Evolutionary conservation across 108 stramenopile species (phyloP), one percentile per base, ranked within the genome.

Genomic region (Nitzschia sp.): DNA sequence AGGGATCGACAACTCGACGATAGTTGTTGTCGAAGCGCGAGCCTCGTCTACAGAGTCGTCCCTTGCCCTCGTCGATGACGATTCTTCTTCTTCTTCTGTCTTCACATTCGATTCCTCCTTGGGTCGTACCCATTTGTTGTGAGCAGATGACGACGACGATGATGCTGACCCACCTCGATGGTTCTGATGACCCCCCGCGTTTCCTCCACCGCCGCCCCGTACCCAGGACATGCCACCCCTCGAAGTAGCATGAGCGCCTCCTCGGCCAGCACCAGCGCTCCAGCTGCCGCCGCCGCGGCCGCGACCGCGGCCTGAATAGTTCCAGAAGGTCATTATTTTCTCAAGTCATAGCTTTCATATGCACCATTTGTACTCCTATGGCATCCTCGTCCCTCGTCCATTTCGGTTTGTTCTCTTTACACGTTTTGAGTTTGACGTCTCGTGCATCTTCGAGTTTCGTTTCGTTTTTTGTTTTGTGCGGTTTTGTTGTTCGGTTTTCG

Each of bases 281-380:
- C 56, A 11, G 41, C 57, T 22, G 29, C 38, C 38, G 41, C 35
- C 35, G 3, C 35, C 38, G 9, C 60, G 16, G 25, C 60, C 60
- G 5, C 29, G n/a, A 22, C 57, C 57, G 2, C 68, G 26, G 31
- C 68, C 68, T 11, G 68, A 69, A 47, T 69, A 69, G 22, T 56
- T 47, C 29, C 58, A 26, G 21, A 58, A 19, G 21, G 68, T 57
- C 56, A 57, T 57, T 17, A n/a, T 53, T n/a, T n/a, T n/a, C n/a
- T n/a, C n/a, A n/a, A n/a, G n/a, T n/a, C n/a, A n/a, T n/a, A n/a
- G n/a, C n/a, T n/a, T n/a, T n/a, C n/a, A n/a, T n/a, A n/a, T n/a
- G n/a, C n/a, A n/a, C n/a, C n/a, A 13, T 41, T 41, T 13, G 9
- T 41, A 13, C 13, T 41, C 13, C 38, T 41, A 13, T 41, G 9